Evolutionary conservation across 2,329 filamentous ascomycete genomes (phyloP).

Genomic region (Pseudogymnoascus pannorum): DNA sequence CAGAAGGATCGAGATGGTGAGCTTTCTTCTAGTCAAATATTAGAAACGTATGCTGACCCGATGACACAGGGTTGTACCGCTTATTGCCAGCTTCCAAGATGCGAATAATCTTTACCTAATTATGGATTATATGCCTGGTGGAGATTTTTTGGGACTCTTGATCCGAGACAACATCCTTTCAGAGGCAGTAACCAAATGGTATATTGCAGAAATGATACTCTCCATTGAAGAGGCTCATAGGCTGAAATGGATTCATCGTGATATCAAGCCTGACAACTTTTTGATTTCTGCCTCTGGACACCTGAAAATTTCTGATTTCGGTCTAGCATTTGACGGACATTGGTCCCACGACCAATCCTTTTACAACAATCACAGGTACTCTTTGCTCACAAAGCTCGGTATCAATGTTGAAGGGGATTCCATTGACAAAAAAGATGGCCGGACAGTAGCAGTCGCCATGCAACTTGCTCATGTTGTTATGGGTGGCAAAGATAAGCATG

Average conservation of each 20-base stretch:
- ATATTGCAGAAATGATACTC: slow-evolving; percentile 91
- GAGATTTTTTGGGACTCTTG: slow-evolving; percentile 82
- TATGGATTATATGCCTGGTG: slow-evolving; percentile 98
- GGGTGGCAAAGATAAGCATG: slow-evolving; percentile 32
- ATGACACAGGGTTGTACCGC: slow-evolving; percentile 63
- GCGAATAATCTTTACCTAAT: slow-evolving; percentile 77
- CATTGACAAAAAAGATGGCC: slow-evolving; percentile 55
- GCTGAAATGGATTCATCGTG: slow-evolving; percentile 85
- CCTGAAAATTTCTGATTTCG: slow-evolving; percentile 93
- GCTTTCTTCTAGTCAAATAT: slow-evolving; percentile 16
- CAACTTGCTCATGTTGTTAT: slow-evolving; percentile 35
- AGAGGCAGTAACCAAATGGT: slow-evolving; percentile 74
- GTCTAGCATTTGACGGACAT: slow-evolving; percentile 88
- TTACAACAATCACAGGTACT: slow-evolving; percentile 76
- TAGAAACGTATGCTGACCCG: background rate
- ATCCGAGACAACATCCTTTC: slow-evolving; percentile 77
- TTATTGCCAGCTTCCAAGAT: slow-evolving; percentile 88
- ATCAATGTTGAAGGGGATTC: slow-evolving; percentile 68
- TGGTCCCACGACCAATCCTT: slow-evolving; percentile 89
- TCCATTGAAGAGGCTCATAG: slow-evolving; percentile 89
- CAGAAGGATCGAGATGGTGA: slow-evolving; percentile 76
- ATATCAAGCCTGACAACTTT: slow-evolving; percentile 97
- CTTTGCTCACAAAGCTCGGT: slow-evolving; percentile 66
- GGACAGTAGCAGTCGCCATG: slow-evolving; percentile 33
- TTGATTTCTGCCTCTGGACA: slow-evolving; percentile 83